Evolutionary conservation across 345 rosid species (phyloP), one percentile per base, ranked within the genome.

Genomic region (Boechera stricta): DNA sequence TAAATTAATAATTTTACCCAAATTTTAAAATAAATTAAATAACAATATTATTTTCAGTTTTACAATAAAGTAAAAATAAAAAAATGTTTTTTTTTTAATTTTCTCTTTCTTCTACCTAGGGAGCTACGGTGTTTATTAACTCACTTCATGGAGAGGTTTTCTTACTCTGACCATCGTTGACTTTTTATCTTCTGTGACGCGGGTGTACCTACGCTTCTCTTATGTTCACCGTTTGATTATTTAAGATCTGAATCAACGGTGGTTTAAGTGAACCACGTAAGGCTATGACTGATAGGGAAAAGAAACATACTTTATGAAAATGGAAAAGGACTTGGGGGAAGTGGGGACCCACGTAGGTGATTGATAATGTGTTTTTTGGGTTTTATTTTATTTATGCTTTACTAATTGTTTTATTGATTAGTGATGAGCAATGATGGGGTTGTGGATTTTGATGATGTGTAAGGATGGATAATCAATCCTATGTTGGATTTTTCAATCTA

Each of bases 261-360:
- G 3, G 3, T 2, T 21, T 15, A 26, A 10, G 18, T 1, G 1
- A 6, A 0, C 29, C 68, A 72, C 69, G 69, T 62, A 61, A 49
- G 69, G 8, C 0, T n/a, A 6, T 2, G 9, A 24, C 10, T 36
- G 60, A 61, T 49, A 49, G 35, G 76, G 69, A 28, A 32, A 31
- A 59, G 56, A 59, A 35, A 59, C 44, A 44, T 35, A 58, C 45
- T 58, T 58, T 71, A 11, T 2, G 33, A 8, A 45, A 71, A 32
- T 21, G 31, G 60, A 60, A 49, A 72, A 62, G 21, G 69, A 62
- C 68, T n/a, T 72, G 54, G 58, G 65, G 49, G 68, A 62, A 62
- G 76, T 72, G 76, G 76, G 51, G 76, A 38, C 76, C 69, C 76
- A 60, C 49, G 45, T 72, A 71, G 15, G 66, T 10, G 58, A 24